Base-by-base conservation (phyloP, 208 protist species). In the Leptomonas pyrrhocoris region DNA sequence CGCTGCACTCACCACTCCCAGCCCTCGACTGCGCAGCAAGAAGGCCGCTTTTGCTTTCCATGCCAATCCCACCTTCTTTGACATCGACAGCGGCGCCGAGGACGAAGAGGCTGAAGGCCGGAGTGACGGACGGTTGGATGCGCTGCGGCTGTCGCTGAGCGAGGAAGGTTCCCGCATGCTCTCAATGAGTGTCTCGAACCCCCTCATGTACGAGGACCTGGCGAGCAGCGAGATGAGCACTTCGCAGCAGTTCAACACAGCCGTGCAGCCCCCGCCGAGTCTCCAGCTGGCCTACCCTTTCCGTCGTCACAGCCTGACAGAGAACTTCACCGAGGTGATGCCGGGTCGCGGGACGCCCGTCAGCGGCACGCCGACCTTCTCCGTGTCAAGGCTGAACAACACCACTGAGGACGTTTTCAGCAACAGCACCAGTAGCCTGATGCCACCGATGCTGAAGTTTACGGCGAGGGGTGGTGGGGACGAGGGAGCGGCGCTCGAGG, bases 371-470 rank as follows among this genome's bases (percentile, higher is more conserved):
- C 60, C 60, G 31, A 56, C 60, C 46, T 56, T 18, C 60, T 66
- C 28, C 31, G 31, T 11, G 15, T 55, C 43, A 19, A 66, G 28
- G 31, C 1, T 30, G 4, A 45, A 28, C 48, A 66, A 23, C 5
- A 45, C 60, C n/a, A 46, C 7, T 16, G 43, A 53, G 8, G 46
- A 56, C 60, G 15, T 55, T 3, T 66, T 55, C 46, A 45, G 60
- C 60, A 66, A 55, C 60, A 66, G 60, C 31, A 45, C 60, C 19
- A 66, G 60, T 30, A 66, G 46, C 46, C 34, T 66, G 46, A 21
- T 66, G 13, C 60, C 60, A 18, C 60, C 60, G 0, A 46, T 66
- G 43, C 60, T 66, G 4, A 54, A 56, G 60, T 66, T 46, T 4
- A 66, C 48, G 0, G 60, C 60, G 60, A 21, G 60, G 18, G 60